Conservation (phyloP, 495 filamentous ascomycete genomes). For the Aspergillus saccharolyticus region DNA sequence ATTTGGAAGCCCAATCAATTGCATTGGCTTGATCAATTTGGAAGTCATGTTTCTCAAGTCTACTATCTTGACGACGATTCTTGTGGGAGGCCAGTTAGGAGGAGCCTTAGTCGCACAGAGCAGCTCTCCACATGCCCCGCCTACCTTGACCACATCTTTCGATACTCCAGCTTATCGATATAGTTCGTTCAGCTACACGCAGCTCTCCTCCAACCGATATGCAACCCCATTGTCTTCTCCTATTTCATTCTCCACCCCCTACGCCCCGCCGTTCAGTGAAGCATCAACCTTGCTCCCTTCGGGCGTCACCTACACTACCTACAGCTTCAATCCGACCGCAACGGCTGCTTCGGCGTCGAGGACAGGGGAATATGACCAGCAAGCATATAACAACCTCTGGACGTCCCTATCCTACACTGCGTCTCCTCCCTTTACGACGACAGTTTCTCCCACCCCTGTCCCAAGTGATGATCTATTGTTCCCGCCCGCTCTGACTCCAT, state of each 20-base stretch:
- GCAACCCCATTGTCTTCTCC: conserved; percentile 4
- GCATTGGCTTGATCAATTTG: not conserved
- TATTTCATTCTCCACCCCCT: conserved; percentile 5
- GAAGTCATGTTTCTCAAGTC: not conserved
- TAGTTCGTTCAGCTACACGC: conserved; percentile 7
- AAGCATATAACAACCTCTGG: conserved; percentile 34
- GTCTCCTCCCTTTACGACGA: conserved; percentile 28
- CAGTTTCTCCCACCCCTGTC: conserved; percentile 30
- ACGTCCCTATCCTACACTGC: conserved; percentile 24
- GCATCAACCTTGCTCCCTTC: conserved; percentile 4
- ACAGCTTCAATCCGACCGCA: not conserved
- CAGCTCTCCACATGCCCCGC: not conserved
- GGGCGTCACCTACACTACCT: conserved; percentile 6
- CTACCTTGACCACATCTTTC: not conserved
- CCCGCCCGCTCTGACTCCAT: conserved; percentile 29
- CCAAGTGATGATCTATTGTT: conserved; percentile 32
- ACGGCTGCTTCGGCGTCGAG: not conserved
- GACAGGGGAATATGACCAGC: conserved; percentile 29
- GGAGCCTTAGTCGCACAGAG: not conserved
- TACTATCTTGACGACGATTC: not conserved
- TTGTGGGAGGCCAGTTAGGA: not conserved
- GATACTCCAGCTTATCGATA: not conserved
- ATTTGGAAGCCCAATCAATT: not conserved
- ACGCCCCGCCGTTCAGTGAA: conserved; percentile 4
- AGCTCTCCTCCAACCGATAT: conserved; percentile 5